Conservation (phyloP, 129 eudicot genomes). For the Glebionis coronaria region DNA sequence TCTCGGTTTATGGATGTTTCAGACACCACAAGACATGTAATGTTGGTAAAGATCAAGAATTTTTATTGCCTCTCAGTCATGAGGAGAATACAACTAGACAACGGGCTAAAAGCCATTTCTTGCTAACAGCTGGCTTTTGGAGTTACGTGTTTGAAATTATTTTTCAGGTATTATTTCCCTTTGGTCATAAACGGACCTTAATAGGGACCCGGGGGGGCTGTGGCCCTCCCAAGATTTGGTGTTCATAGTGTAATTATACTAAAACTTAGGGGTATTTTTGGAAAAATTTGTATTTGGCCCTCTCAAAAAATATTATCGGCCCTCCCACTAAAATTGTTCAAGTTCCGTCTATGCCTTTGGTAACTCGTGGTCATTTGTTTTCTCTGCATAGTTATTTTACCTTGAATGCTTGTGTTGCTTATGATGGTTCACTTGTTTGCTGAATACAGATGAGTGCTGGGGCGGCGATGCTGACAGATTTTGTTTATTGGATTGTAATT, state of each 20-base stretch:
- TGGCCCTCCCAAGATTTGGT: too few species aligned
- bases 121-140: conserved; percentile 33
- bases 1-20: conserved; percentile 64
- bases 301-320: too few species aligned
- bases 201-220: too few species aligned
- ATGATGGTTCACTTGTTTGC: conserved; percentile 24
- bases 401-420: not conserved
- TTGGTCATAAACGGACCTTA: too few species aligned
- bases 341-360: too few species aligned
- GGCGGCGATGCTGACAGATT: conserved; percentile 71
- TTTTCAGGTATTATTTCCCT: conserved; percentile 47
- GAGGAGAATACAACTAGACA: conserved; percentile 22
- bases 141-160: conserved; percentile 51
- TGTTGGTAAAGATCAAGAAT: conserved; percentile 38
- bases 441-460: conserved; percentile 71
- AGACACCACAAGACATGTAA: conserved; percentile 27
- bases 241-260: too few species aligned
- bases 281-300: too few species aligned
- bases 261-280: too few species aligned
- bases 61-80: conserved; percentile 38
- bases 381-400: conserved; percentile 31
- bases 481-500: conserved; percentile 68
- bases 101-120: conserved; percentile 20
- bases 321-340: too few species aligned
- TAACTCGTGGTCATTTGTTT: conserved; percentile 13